phyloP scores from a whole-genome alignment of 208 protist genomes.

The Sergeia podlipaevii region DNA sequence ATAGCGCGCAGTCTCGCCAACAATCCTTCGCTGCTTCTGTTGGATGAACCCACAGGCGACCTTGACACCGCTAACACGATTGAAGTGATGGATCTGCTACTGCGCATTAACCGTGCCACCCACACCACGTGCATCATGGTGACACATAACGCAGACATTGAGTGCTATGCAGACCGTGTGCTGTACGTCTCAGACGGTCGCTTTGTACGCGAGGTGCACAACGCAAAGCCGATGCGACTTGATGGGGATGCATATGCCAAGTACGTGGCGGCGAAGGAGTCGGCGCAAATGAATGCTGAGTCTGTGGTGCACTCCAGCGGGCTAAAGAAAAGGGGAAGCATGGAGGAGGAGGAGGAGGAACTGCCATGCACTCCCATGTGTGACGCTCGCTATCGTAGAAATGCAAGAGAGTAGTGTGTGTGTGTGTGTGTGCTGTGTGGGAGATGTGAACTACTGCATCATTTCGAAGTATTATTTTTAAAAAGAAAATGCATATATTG shows the following conservation, averaged over 20 bases:
- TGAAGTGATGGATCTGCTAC: slow-evolving; percentile 97
- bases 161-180: slow-evolving; percentile 97
- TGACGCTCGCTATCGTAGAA: too few species aligned
- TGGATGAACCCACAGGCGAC: slow-evolving; percentile 97
- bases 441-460: too few species aligned
- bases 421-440: too few species aligned
- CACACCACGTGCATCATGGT: slow-evolving; percentile 97
- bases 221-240: slow-evolving; percentile 74
- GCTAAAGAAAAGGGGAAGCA: too few species aligned
- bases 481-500: too few species aligned
- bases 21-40: slow-evolving; percentile 92
- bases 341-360: too few species aligned
- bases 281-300: slow-evolving; percentile 12
- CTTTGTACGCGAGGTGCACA: slow-evolving; percentile 90
- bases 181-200: slow-evolving; percentile 93
- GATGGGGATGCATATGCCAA: slow-evolving; percentile 74
- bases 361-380: too few species aligned
- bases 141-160: slow-evolving; percentile 97
- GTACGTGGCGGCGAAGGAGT: slow-evolving; percentile 58
- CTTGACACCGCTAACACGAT: slow-evolving; percentile 95
- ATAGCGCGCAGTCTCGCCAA: slow-evolving; percentile 93
- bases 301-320: too few species aligned
- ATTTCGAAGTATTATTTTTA: too few species aligned
- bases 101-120: slow-evolving; percentile 91
- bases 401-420: too few species aligned